Evolutionary conservation across 2,329 filamentous ascomycete genomes (phyloP).

Genomic region (Drechslera avenae): DNA sequence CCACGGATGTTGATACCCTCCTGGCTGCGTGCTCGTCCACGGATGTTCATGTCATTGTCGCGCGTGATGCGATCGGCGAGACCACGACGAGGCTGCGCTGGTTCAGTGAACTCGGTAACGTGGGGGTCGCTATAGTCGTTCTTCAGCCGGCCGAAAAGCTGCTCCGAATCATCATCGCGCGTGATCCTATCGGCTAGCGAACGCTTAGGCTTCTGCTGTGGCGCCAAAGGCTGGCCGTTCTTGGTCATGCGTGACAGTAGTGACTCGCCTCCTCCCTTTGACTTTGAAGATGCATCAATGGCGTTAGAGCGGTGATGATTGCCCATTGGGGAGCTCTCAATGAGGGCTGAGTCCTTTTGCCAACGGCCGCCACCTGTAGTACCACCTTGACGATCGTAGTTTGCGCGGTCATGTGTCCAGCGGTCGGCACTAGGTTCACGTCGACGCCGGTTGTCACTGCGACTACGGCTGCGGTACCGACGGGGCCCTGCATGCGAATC

Average conservation of each 20-base stretch:
- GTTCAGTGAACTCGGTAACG: slow-evolving; percentile 35
- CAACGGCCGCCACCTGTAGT: slow-evolving; percentile 28
- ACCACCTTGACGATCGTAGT: slow-evolving; percentile 24
- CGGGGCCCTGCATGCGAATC: slow-evolving; percentile 51
- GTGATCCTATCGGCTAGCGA: slow-evolving; percentile 41
- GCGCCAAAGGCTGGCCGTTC: slow-evolving; percentile 34
- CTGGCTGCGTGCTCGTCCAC: slow-evolving; percentile 21
- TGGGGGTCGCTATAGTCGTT: slow-evolving; percentile 35
- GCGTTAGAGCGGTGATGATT: slow-evolving; percentile 54
- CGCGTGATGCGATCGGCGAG: slow-evolving; percentile 33
- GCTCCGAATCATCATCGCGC: slow-evolving; percentile 30
- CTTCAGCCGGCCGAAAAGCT: slow-evolving; percentile 39
- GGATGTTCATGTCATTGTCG: slow-evolving; percentile 26
- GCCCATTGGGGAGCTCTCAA: slow-evolving; percentile 49
- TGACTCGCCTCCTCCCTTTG: slow-evolving; percentile 22
- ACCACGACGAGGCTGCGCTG: slow-evolving; percentile 20
- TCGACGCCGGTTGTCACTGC: slow-evolving; percentile 27
- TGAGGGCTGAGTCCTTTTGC: slow-evolving; percentile 31
- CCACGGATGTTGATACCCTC: slow-evolving; percentile 45
- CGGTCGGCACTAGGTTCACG: slow-evolving; percentile 34
- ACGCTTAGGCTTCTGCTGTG: slow-evolving; percentile 25
- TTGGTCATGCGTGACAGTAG: slow-evolving; percentile 44
- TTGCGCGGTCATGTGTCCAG: slow-evolving; percentile 40
- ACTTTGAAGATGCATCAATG: slow-evolving; percentile 39
- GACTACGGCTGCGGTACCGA: slow-evolving; percentile 51